Percentiles rank a stretch among this genome's conserved stretches.
Conservation (phyloP, 371 early-diverging fungal genomes). For the Mortierella sp. region DNA sequence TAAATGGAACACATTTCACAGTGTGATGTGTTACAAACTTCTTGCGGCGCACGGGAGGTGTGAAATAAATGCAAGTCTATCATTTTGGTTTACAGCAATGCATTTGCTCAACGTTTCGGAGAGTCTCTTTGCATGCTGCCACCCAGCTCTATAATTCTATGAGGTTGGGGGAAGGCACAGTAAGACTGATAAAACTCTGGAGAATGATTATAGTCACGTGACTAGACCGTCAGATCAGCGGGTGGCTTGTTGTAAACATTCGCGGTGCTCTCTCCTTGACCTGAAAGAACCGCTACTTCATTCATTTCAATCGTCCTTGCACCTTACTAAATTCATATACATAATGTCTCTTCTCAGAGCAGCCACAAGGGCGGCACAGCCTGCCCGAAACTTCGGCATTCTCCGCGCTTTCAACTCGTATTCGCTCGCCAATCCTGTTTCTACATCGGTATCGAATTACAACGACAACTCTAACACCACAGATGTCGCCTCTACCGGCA, state of each 20-base stretch:
- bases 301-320: neutral
- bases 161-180: too few relatives aligned
- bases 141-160: too few relatives aligned
- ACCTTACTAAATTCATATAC: neutral
- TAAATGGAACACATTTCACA: constrained; percentile 19
- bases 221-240: neutral
- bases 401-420: constrained; percentile 46
- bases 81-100: too few relatives aligned
- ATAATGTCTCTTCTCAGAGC: constrained; percentile 34
- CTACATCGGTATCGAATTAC: constrained; percentile 5
- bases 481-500: constrained; percentile 13
- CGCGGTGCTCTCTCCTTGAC: neutral
- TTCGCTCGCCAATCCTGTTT: constrained; percentile 18
- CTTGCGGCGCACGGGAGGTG: too few relatives aligned
- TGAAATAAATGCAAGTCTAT: too few relatives aligned
- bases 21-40: too few relatives aligned
- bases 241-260: constrained; percentile 2
- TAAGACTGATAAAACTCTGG: too few relatives aligned
- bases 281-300: constrained; percentile 2
- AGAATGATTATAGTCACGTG: constrained; percentile 5
- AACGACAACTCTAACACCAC: constrained; percentile 14
- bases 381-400: constrained; percentile 22
- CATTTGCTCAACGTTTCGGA: too few relatives aligned
- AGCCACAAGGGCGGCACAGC: constrained; percentile 35
- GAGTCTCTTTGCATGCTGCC: too few relatives aligned